These are phyloP conservation scores for Colletotrichum cuscutae DNA, from an alignment of 2,329 filamentous ascomycete genomes.

Conservation along the genomic window DNA sequence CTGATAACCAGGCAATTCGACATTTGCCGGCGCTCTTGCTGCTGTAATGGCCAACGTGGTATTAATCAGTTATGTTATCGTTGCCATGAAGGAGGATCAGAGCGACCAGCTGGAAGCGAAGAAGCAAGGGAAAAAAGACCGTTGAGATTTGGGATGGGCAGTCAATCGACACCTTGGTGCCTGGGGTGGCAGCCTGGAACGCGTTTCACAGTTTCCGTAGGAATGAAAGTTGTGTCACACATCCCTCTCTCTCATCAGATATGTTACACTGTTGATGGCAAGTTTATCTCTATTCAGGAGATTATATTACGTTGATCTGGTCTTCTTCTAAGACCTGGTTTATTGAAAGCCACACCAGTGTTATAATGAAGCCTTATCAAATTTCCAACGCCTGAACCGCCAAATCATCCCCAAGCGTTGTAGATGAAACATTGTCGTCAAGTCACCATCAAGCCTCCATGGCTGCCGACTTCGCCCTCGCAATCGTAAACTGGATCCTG, in stretches of 20 bases:
- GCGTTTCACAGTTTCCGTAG: neutral
- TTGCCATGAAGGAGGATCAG: constrained; percentile 89
- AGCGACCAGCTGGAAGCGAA: constrained; percentile 52
- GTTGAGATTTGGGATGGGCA: constrained; percentile 41
- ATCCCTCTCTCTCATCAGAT: neutral
- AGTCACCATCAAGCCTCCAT: neutral
- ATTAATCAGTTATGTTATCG: constrained; percentile 87
- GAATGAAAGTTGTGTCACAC: neutral
- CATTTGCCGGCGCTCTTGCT: constrained; percentile 85
- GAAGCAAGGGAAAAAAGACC: constrained; percentile 61
- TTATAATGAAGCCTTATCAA: neutral
- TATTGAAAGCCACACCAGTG: neutral
- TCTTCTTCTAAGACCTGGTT: neutral
- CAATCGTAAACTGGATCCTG: constrained; percentile 34
- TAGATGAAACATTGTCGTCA: neutral
- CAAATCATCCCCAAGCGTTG: neutral
- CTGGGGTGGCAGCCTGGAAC: neutral
- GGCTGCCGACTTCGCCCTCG: constrained; percentile 2
- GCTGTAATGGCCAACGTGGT: constrained; percentile 93
- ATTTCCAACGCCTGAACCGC: neutral
- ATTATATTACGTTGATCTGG: neutral
- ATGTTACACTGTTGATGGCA: neutral
- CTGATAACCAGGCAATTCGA: constrained; percentile 77
- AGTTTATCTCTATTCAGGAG: neutral
- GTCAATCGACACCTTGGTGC: neutral